A percentile compares a stretch with the other conserved stretches of the same genome.
phyloP scores from a whole-genome alignment of 2,329 filamentous ascomycete species.

The Xylariales sp. region DNA sequence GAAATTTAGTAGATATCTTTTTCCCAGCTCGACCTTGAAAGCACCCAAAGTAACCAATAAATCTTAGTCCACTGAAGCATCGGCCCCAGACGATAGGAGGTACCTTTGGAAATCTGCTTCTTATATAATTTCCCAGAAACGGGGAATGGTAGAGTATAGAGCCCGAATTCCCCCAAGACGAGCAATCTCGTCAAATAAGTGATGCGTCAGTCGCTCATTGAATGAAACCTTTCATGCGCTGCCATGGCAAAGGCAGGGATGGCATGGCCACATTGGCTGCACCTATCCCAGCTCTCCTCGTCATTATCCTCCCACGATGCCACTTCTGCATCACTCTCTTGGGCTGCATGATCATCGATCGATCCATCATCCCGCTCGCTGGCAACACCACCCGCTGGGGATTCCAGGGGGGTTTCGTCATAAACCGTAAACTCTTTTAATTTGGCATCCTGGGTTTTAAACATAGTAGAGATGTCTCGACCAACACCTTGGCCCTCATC shows the following conservation, averaged over 20 bases:
- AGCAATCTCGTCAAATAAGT: not conserved
- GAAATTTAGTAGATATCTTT: no score
- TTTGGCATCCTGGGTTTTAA: constrained; percentile 66
- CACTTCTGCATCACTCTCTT: not conserved
- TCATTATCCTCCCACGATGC: constrained; percentile 4
- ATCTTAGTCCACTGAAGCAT: no score
- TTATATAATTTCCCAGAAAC: no score
- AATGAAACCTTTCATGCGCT: constrained; percentile 5
- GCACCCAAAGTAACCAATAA: no score
- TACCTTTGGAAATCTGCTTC: no score
- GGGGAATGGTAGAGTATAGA: no score
- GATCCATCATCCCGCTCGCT: not conserved
- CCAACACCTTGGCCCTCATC: constrained; percentile 47
- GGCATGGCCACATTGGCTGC: not conserved
- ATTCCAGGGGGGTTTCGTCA: constrained; percentile 23
- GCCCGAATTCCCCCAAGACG: no score
- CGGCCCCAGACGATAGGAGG: no score
- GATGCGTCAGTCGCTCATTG: constrained; percentile 3
- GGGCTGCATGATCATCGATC: not conserved
- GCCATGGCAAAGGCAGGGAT: constrained; percentile 3
- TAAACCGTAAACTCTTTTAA: constrained; percentile 63
- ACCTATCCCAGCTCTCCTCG: not conserved
- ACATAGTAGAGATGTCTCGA: constrained; percentile 79
- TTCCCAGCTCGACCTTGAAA: no score
- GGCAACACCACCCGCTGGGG: not conserved